Evolutionary conservation across 1,284 basidiomycete species (phyloP).

Genomic region (Amylostereum areolatum): DNA sequence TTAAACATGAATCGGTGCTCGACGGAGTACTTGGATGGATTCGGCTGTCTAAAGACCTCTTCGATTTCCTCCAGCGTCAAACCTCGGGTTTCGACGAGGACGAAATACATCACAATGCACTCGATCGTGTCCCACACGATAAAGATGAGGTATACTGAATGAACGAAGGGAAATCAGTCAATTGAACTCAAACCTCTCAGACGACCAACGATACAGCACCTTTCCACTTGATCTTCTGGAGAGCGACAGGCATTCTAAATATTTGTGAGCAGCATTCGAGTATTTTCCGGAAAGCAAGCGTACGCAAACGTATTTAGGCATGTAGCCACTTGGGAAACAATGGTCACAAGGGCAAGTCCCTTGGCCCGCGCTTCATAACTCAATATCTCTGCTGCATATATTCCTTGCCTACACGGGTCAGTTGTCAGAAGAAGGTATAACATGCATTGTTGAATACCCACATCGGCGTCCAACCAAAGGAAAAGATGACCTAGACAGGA

Average conservation of each 20-base stretch:
- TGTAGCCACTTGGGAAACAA: conserved; percentile 33
- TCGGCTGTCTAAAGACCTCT: conserved; percentile 40
- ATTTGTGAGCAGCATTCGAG: conserved; percentile 2
- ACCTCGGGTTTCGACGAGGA: conserved; percentile 41
- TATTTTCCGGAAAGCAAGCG: conserved; percentile 9
- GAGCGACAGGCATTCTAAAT: conserved; percentile 36
- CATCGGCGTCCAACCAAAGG: conserved; percentile 51
- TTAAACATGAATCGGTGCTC: conserved; percentile 6
- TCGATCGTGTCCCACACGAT: conserved; percentile 50
- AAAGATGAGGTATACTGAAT: conserved; percentile 44
- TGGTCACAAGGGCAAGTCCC: conserved; percentile 39
- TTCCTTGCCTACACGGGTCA: conserved; percentile 36
- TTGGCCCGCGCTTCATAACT: conserved; percentile 47
- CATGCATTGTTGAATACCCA: conserved; percentile 14
- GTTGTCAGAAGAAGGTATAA: conserved; percentile 10
- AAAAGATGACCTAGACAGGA: conserved; percentile 25
- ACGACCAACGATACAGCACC: conserved; percentile 19
- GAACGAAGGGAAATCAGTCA: conserved; percentile 2
- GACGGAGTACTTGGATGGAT: conserved; percentile 37
- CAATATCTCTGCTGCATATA: conserved; percentile 50
- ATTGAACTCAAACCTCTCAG: not conserved
- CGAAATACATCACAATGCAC: conserved; percentile 48
- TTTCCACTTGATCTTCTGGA: conserved; percentile 39
- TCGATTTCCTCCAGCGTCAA: conserved; percentile 51
- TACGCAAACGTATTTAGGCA: conserved; percentile 45